Evolutionary conservation across 208 protist genomes (phyloP), one percentile per base, ranked within the genome.

Genomic region (Vickermania spadyakhi): DNA sequence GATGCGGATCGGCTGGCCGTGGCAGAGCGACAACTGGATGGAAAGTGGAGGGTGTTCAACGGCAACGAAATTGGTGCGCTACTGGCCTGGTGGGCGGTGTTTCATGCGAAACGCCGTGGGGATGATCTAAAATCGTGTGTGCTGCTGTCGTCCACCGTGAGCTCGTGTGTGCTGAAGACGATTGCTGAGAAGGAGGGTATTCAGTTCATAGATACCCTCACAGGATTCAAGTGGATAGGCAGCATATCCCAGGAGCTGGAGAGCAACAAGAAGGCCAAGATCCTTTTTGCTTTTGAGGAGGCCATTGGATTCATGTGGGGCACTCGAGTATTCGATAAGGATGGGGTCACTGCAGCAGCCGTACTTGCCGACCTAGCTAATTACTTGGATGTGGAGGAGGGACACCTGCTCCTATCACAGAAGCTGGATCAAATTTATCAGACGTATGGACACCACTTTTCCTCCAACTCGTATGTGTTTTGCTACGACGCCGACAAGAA

Each of bases 161-260:
- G 81, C 62, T 83, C 72, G 31, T 79, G 60, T 53, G 86, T 98
- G 56, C 75, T 99, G 1, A 57, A 69, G 28, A 79, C 90, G 18
- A 98, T 99, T 73, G 94, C 94, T 2, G 60, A 75, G 27, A 81
- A 75, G 29, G 95, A 99, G 66, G 96, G 96, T 0, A 84, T 97
- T 42, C 42, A 70, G 25, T 96, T 86, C 66, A 72, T 88, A 52
- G 96, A 98, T 57, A 98, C 94, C 4, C 79, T 99, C 42, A 99
- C 98, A 23, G 98, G 98, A 26, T 99, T 99, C 78, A 99, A 99
- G 75, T 99, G 96, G 89, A 94, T 99, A 62, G 98, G 96, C 62
- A 97, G 90, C 71, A 52, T 75, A 5, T 84, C 91, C 2, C 49
- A 84, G 13, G 68, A 83, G 27, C 51, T 89, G 21, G 66, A 73